phyloP scores from a whole-genome alignment of 2,329 filamentous ascomycete species.

The Monosporascus cannonballus region DNA sequence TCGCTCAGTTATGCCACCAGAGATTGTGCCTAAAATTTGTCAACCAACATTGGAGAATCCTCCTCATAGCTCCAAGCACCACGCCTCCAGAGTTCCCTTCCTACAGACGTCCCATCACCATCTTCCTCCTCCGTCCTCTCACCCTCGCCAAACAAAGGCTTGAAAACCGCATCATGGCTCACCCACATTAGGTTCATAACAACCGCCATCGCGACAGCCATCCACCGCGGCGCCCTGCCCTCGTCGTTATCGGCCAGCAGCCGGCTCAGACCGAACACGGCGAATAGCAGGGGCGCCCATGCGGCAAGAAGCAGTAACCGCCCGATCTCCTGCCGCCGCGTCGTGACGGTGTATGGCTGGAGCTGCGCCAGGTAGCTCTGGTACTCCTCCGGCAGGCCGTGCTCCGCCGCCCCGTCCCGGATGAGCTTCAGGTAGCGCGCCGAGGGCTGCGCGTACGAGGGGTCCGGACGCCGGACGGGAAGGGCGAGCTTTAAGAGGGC shows the following conservation, averaged over 20 bases:
- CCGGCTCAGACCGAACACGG: constrained; percentile 36
- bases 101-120: constrained; percentile 2
- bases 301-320: constrained; percentile 52
- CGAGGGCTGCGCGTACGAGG: constrained; percentile 17
- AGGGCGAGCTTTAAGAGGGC: constrained; percentile 15
- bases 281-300: constrained; percentile 51
- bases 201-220: constrained; percentile 44
- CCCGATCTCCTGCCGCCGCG: constrained; percentile 59
- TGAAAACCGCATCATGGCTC: constrained; percentile 59
- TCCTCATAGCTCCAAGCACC: not conserved
- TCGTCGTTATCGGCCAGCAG: constrained; percentile 54
- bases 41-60: not conserved
- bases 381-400: constrained; percentile 74
- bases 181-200: constrained; percentile 48
- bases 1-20: not conserved
- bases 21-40: not conserved
- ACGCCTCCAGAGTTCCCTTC: not conserved
- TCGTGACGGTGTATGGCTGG: constrained; percentile 65
- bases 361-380: constrained; percentile 64
- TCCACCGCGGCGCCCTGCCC: constrained; percentile 61
- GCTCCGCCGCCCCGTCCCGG: constrained; percentile 70
- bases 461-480: constrained; percentile 51
- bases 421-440: constrained; percentile 78
- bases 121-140: constrained; percentile 51
- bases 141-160: constrained; percentile 74